A percentile compares a stretch with the other conserved stretches of the same genome.
These are phyloP conservation scores for Omphalea diandra DNA, from an alignment of 441 rosid species.

Conservation along the genomic window DNA sequence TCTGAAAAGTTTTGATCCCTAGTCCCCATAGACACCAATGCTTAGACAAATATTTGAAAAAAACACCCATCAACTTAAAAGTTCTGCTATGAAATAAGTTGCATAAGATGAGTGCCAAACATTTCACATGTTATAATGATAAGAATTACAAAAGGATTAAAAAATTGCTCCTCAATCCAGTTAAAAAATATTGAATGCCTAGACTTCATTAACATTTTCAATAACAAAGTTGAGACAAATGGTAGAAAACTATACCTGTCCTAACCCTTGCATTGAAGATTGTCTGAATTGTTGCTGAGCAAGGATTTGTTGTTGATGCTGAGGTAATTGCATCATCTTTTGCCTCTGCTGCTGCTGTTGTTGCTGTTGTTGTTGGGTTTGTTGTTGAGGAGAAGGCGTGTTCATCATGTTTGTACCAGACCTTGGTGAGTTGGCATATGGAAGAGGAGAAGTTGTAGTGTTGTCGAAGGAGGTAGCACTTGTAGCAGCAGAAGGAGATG, in stretches of 20 bases:
- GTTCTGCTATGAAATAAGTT: not conserved
- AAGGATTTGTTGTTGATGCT: slow-evolving; percentile 73
- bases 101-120: slow-evolving; percentile 1
- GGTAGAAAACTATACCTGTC: slow-evolving; percentile 52
- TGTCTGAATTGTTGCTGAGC: slow-evolving; percentile 89
- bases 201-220: not conserved
- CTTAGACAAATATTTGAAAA: not conserved
- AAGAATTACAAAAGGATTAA: not conserved
- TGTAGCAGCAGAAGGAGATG: slow-evolving; percentile 75
- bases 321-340: slow-evolving; percentile 76
- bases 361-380: slow-evolving; percentile 65
- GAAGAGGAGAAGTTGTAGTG: slow-evolving; percentile 79
- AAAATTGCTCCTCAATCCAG: not conserved
- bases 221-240: slow-evolving; percentile 8
- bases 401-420: slow-evolving; percentile 77
- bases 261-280: slow-evolving; percentile 71
- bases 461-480: slow-evolving; percentile 65
- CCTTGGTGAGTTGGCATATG: slow-evolving; percentile 91
- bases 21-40: not conserved
- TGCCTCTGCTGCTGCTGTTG: slow-evolving; percentile 62
- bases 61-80: not conserved
- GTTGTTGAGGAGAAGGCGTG: slow-evolving; percentile 90
- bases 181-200: not conserved
- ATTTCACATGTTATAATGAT: not conserved
- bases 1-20: not conserved